Conservation (phyloP, 768 basidiomycete species). For the Suillus placidus region DNA sequence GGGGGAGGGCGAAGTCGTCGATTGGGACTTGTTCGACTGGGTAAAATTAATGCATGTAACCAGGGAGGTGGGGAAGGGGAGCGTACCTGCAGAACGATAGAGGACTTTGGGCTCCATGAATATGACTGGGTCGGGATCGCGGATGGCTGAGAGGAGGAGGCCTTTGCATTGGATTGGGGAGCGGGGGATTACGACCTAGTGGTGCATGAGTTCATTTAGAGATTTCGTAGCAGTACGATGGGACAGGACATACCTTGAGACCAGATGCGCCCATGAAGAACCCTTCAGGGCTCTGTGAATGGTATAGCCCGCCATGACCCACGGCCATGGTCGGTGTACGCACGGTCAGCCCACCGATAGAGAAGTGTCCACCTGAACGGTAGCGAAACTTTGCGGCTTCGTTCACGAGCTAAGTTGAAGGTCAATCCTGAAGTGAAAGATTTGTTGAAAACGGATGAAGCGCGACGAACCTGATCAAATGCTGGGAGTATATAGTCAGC, state of each 20-base stretch:
- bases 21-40: conserved; percentile 90
- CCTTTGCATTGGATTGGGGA: conserved; percentile 97
- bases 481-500: conserved; percentile 92
- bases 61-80: background rate
- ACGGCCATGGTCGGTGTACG: conserved; percentile 91
- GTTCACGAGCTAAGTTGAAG: conserved; percentile 70
- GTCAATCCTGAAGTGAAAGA: conserved; percentile 4
- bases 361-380: conserved; percentile 82
- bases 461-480: conserved; percentile 76
- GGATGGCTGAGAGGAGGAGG: conserved; percentile 78
- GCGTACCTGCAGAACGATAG: conserved; percentile 81
- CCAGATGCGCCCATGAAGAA: conserved; percentile 93
- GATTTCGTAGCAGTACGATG: background rate
- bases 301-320: conserved; percentile 90
- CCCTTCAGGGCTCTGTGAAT: conserved; percentile 94
- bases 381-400: conserved; percentile 94
- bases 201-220: background rate
- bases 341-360: conserved; percentile 81
- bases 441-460: background rate
- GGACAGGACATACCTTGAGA: conserved; percentile 62
- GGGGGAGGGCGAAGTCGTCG: conserved; percentile 84
- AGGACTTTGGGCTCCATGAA: conserved; percentile 96
- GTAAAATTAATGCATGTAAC: conserved; percentile 1
- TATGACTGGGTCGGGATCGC: conserved; percentile 92
- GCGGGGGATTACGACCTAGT: conserved; percentile 82